Evolutionary conservation across 495 filamentous ascomycete genomes (phyloP).

Genomic region (Aspergillus cavernicola): DNA sequence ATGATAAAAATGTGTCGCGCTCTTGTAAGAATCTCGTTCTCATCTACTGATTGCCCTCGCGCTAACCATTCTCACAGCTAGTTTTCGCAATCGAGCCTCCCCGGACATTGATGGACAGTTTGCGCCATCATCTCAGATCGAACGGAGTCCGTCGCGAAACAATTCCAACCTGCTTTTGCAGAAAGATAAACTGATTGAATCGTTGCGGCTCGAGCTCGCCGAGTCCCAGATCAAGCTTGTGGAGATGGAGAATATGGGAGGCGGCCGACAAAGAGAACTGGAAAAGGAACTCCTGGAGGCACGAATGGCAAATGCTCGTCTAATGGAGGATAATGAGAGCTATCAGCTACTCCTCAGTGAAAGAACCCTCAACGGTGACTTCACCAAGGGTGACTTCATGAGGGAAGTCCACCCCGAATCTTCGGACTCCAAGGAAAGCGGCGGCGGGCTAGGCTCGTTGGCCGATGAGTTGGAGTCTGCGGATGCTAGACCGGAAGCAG

Average conservation of each 20-base stretch:
- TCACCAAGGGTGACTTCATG: constrained; percentile 82
- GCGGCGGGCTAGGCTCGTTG: constrained; percentile 55
- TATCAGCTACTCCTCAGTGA: constrained; percentile 92
- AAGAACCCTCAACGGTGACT: constrained; percentile 91
- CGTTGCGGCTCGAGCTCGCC: constrained; percentile 82
- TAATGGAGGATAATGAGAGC: constrained; percentile 98
- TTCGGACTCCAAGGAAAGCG: constrained; percentile 28
- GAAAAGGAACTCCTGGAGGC: constrained; percentile 85
- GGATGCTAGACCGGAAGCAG: constrained; percentile 53
- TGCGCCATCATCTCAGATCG: constrained; percentile 78
- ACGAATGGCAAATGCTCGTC: constrained; percentile 85
- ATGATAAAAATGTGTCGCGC: constrained; percentile 61
- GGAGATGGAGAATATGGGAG: constrained; percentile 88
- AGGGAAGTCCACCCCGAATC: constrained; percentile 40
- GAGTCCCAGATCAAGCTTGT: constrained; percentile 94
- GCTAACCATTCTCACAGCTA: constrained; percentile 45
- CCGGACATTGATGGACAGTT: constrained; percentile 65
- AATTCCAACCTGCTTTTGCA: constrained; percentile 84
- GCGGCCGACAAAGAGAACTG: constrained; percentile 76
- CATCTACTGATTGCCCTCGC: neutral
- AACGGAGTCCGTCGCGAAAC: constrained; percentile 77
- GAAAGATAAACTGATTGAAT: constrained; percentile 95
- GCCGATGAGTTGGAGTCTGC: constrained; percentile 81
- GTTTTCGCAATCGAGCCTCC: constrained; percentile 49
- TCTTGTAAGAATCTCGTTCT: constrained; percentile 56